A percentile compares a stretch with the other conserved stretches of the same genome.
Conservation (phyloP, 768 basidiomycete genomes). For the Scleroderma bovista region DNA sequence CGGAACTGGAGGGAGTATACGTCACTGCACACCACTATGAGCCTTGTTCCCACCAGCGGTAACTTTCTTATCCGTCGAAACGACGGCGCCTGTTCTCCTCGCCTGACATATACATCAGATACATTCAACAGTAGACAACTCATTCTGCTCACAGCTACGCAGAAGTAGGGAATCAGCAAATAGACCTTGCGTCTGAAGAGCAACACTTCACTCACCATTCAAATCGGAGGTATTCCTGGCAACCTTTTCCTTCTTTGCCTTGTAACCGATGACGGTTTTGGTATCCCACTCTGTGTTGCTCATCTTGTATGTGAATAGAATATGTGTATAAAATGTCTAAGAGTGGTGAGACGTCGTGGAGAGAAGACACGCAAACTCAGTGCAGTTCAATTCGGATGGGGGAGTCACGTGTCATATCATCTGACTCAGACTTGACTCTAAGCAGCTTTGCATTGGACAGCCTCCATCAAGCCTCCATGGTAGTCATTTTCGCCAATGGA, state of each 20-base stretch:
- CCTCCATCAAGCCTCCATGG: too few relatives aligned
- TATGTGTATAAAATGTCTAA: not conserved
- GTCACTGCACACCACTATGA: slow-evolving; percentile 49
- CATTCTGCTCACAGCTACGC: slow-evolving; percentile 46
- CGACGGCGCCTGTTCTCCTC: slow-evolving; percentile 67
- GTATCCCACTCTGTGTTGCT: slow-evolving; percentile 61
- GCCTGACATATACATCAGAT: slow-evolving; percentile 42
- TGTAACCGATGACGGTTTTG: slow-evolving; percentile 69
- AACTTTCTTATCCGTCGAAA: slow-evolving; percentile 79
- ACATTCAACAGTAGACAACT: not conserved
- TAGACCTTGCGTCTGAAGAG: not conserved
- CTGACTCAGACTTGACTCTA: not conserved
- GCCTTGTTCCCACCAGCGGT: slow-evolving; percentile 70
- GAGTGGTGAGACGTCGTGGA: not conserved
- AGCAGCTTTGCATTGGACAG: too few relatives aligned
- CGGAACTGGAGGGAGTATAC: not conserved
- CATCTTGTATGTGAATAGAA: slow-evolving; percentile 29
- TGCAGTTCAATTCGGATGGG: not conserved
- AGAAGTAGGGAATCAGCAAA: slow-evolving; percentile 12
- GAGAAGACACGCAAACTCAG: not conserved
- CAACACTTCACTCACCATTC: slow-evolving; percentile 36
- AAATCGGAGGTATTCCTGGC: slow-evolving; percentile 55
- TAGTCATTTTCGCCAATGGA: too few relatives aligned
- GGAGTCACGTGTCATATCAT: not conserved
- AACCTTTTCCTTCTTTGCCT: slow-evolving; percentile 57